Percentiles rank a stretch among this genome's conserved stretches.
phyloP scores from a whole-genome alignment of 169 alveolate genomes.

The Plasmodium coatneyi region DNA sequence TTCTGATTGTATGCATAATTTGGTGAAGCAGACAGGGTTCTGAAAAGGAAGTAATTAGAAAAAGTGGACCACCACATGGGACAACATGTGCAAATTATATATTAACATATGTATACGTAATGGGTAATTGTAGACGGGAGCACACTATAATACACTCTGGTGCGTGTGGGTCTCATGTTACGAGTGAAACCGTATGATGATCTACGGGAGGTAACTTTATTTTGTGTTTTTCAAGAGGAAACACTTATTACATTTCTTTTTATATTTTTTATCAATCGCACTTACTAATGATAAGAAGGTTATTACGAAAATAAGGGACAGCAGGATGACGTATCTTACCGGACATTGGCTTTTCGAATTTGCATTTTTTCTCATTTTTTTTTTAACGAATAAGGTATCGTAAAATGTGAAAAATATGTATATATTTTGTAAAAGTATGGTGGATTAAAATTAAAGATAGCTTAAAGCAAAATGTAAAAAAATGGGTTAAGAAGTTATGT shows the following conservation, averaged over 20 bases:
- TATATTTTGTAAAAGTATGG: not conserved
- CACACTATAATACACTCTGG: not conserved
- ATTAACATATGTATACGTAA: not conserved
- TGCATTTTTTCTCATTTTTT: not conserved
- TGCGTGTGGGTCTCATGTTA: not conserved
- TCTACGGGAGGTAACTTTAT: not conserved
- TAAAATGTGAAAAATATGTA: no score
- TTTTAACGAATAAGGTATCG: not conserved
- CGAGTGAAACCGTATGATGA: not conserved
- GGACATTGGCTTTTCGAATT: not conserved
- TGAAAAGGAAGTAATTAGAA: not conserved
- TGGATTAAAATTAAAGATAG: not conserved
- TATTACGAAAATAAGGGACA: not conserved
- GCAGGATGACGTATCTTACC: not conserved
- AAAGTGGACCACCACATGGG: not conserved
- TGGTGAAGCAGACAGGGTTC: not conserved
- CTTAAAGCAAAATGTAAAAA: no score
- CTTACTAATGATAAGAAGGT: not conserved
- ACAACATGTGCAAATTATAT: no score
- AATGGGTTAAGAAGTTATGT: not conserved
- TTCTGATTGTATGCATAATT: not conserved
- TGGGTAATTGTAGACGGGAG: not conserved
- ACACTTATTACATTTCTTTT: not conserved
- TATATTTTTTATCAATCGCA: no score
- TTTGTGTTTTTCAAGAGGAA: not conserved